Conservation (phyloP, 768 basidiomycete species). For the Albatrellus ellisii region DNA sequence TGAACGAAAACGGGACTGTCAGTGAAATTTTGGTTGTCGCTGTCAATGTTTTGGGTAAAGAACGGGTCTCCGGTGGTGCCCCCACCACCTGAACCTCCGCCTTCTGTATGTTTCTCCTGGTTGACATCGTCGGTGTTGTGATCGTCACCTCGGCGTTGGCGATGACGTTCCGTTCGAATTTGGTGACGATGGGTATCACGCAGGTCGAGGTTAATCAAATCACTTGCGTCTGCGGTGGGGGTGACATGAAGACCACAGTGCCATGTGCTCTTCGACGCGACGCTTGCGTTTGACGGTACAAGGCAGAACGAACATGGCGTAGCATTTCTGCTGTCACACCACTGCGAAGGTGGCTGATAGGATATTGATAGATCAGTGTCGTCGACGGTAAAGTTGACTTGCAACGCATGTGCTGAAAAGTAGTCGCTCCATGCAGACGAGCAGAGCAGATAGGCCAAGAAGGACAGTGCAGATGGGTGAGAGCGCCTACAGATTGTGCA, state of each 20-base stretch:
- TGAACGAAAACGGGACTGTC: conserved; percentile 23
- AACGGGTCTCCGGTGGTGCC: conserved; percentile 1
- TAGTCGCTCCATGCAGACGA: neutral
- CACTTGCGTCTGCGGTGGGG: conserved; percentile 3
- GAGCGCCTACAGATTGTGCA: too few relatives aligned
- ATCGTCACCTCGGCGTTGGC: too few relatives aligned
- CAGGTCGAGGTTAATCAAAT: too few relatives aligned
- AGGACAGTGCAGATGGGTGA: neutral
- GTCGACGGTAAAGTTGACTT: conserved; percentile 6
- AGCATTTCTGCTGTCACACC: conserved; percentile 1
- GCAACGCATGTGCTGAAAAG: neutral
- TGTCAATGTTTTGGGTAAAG: conserved; percentile 14
- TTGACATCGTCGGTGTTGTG: too few relatives aligned
- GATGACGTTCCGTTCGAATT: too few relatives aligned
- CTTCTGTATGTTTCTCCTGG: neutral
- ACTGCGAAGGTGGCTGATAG: neutral
- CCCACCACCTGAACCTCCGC: neutral
- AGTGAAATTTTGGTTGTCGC: conserved; percentile 19
- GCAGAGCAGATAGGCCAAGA: neutral
- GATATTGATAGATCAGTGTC: conserved; percentile 4
- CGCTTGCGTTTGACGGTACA: neutral
- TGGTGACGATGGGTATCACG: too few relatives aligned
- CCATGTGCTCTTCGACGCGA: conserved; percentile 7
- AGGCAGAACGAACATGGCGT: conserved; percentile 5
- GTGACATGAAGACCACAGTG: conserved; percentile 4